These are phyloP conservation scores for Aureobasidium sp. DNA, from an alignment of 2,329 filamentous ascomycete species.

Conservation along the genomic window DNA sequence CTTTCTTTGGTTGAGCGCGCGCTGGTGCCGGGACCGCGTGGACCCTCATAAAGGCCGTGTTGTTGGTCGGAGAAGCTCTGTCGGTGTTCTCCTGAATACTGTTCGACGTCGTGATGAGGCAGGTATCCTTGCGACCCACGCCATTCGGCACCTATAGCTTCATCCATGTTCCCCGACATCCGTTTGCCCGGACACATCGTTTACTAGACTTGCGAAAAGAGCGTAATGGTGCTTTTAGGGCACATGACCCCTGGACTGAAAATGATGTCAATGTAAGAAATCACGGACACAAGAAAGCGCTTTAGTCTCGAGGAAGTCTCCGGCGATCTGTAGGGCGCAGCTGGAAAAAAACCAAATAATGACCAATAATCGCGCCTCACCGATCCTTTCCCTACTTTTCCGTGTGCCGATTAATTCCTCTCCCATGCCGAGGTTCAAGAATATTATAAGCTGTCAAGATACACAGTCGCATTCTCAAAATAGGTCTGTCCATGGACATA, in stretches of 20 bases:
- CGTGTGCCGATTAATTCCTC: too few species aligned
- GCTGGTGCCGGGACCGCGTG: neutral
- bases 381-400: neutral
- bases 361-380: neutral
- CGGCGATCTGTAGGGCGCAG: neutral
- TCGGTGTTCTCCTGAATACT: neutral
- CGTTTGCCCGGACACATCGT: neutral
- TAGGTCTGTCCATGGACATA: too few species aligned
- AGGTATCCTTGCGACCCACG: neutral
- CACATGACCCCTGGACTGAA: neutral
- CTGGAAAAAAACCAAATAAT: neutral
- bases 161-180: neutral
- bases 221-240: neutral
- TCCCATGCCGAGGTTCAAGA: too few species aligned
- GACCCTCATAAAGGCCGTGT: neutral
- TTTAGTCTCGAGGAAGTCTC: neutral
- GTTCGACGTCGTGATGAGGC: neutral
- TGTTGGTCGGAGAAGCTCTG: neutral
- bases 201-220: neutral
- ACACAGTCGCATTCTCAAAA: too few species aligned
- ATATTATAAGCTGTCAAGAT: too few species aligned
- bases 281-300: neutral
- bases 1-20: slow-evolving; percentile 9
- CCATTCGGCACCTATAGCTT: neutral
- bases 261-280: neutral